Evolutionary conservation across 768 basidiomycete species (phyloP).

Genomic region (Xanthoconium stramineum): DNA sequence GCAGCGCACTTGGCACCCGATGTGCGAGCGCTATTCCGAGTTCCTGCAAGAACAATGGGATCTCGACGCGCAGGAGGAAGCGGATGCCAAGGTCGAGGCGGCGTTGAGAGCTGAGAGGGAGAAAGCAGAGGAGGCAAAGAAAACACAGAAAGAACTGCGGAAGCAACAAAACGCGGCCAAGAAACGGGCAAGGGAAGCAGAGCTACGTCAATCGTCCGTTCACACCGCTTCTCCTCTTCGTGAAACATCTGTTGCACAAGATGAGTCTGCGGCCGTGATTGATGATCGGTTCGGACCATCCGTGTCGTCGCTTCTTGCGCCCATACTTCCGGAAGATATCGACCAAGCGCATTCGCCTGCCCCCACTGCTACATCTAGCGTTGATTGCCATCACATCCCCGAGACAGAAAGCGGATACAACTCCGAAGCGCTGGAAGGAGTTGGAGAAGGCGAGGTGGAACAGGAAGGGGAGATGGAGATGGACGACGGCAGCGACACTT

Average conservation of each 20-base stretch:
- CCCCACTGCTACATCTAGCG: slow-evolving; percentile 48
- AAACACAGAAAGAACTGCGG: slow-evolving; percentile 45
- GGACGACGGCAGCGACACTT: slow-evolving; percentile 19
- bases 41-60: slow-evolving; percentile 81
- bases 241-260: slow-evolving; percentile 30
- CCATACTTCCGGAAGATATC: slow-evolving; percentile 24
- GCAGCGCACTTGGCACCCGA: slow-evolving; percentile 66
- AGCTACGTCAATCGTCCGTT: slow-evolving; percentile 21
- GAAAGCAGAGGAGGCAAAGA: slow-evolving; percentile 34
- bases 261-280: slow-evolving; percentile 19
- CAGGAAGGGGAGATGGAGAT: slow-evolving; percentile 24
- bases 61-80: slow-evolving; percentile 75
- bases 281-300: slow-evolving; percentile 29
- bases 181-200: slow-evolving; percentile 44
- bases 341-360: slow-evolving; percentile 47
- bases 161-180: slow-evolving; percentile 51
- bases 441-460: slow-evolving; percentile 26
- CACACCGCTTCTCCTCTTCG: slow-evolving; percentile 26
- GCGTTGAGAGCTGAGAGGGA: slow-evolving; percentile 45
- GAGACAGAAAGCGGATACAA: slow-evolving; percentile 56
- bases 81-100: slow-evolving; percentile 50
- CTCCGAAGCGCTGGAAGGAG: slow-evolving; percentile 41
- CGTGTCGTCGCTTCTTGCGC: slow-evolving; percentile 25
- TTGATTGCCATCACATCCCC: slow-evolving; percentile 37
- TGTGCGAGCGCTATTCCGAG: slow-evolving; percentile 81